Conservation (phyloP, 371 early-diverging fungal genomes). For the Mortierella sp. region DNA sequence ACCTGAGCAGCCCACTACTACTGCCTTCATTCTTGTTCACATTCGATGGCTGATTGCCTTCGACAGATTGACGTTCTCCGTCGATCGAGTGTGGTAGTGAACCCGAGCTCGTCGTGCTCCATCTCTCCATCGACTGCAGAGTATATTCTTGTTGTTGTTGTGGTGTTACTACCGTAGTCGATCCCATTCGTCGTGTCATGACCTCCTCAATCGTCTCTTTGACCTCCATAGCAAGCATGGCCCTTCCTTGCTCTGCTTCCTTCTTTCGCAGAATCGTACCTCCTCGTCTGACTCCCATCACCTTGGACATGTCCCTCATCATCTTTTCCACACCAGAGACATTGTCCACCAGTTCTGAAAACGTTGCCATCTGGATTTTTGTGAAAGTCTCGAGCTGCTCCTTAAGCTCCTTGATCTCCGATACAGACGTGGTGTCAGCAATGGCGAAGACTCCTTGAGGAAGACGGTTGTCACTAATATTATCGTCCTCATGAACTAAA, state of each 20-base stretch:
- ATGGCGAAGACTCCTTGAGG: background rate
- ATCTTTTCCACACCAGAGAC: constrained; percentile 49
- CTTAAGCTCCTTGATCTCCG: constrained; percentile 32
- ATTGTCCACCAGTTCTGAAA: constrained; percentile 49
- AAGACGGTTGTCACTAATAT: background rate
- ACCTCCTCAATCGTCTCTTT: constrained; percentile 44
- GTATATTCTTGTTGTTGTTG: background rate
- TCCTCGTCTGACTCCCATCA: constrained; percentile 48
- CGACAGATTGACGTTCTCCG: background rate
- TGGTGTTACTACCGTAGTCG: background rate
- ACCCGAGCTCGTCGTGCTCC: background rate
- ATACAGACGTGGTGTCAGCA: background rate
- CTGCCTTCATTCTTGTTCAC: constrained; percentile 6
- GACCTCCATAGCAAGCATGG: constrained; percentile 41
- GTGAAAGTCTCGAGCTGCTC: constrained; percentile 49
- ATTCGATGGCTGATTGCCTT: background rate
- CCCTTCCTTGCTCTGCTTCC: constrained; percentile 37
- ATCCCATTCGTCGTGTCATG: constrained; percentile 14
- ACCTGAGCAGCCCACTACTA: constrained; percentile 33
- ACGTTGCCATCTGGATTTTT: constrained; percentile 49
- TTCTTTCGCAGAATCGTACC: constrained; percentile 41
- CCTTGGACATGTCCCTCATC: constrained; percentile 50
- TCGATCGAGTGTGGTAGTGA: constrained; percentile 9
- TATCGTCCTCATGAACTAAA: too few relatives aligned
- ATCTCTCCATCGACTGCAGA: background rate